Percentiles rank a stretch among this genome's conserved stretches.
Conservation (phyloP, 1,139 yeast genomes). For the Hyphopichia burtonii region DNA sequence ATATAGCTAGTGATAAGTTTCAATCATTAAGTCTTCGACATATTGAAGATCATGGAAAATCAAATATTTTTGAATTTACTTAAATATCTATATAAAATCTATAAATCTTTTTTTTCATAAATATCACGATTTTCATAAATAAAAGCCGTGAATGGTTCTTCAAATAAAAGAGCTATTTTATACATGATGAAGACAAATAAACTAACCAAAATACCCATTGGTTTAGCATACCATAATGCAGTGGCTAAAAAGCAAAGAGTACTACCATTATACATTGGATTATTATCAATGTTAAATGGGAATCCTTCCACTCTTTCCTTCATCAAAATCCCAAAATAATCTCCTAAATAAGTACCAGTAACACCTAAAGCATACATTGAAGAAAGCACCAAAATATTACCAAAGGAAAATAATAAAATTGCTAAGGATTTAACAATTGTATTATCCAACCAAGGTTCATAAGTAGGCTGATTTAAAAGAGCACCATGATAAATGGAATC, state of each 20-base stretch:
- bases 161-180: constrained; percentile 77
- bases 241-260: constrained; percentile 87
- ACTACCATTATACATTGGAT: constrained; percentile 97
- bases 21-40: constrained; percentile 49
- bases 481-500: constrained; percentile 76
- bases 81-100: constrained; percentile 1
- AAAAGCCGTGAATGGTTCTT: constrained; percentile 93
- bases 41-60: constrained; percentile 30
- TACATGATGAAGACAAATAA: constrained; percentile 79
- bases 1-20: constrained; percentile 71
- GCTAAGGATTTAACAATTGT: constrained; percentile 34
- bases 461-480: constrained; percentile 46
- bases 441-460: constrained; percentile 48
- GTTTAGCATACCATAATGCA: constrained; percentile 84
- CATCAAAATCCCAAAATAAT: constrained; percentile 95
- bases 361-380: constrained; percentile 96
- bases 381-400: constrained; percentile 74
- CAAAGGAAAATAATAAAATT: constrained; percentile 50
- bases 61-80: constrained; percentile 24
- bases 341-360: constrained; percentile 95
- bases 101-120: constrained; percentile 4
- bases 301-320: constrained; percentile 85
- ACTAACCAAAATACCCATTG: constrained; percentile 78
- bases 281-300: constrained; percentile 87
- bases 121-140: constrained; percentile 58